Evolutionary conservation across 2,329 filamentous ascomycete species (phyloP), one percentile per base, ranked within the genome.

Genomic region (Chalara sp.): DNA sequence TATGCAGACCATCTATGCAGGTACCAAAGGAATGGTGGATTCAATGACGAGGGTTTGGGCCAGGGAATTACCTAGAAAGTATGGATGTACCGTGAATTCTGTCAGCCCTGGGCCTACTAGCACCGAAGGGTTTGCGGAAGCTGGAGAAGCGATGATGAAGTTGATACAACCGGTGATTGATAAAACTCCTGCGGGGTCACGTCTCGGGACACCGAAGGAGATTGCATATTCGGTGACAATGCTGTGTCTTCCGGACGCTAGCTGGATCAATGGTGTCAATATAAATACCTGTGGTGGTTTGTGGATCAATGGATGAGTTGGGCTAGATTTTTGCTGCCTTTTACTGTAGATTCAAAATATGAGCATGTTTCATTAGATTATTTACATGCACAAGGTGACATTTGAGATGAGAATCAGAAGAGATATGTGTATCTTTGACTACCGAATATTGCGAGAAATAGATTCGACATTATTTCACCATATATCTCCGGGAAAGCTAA

Each of bases 11-110:
- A 71, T 76, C 52, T 76, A 76, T 56, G 70, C 72, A 4, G 72
- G 72, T 0, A 74, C 70, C 6, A 76, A 76, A 57, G 71, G 70
- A n/a, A 74, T 75, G 70, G 65, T 74, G 1, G 73, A 76, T 54
- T 67, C 65, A 3, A 73, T 75, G 49, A 76, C 73, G 1, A 62
- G 65, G 29, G 66, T 65, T 40, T 75, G 73, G 69, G 58, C 58
- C 5, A 58, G 52, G 32, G 72, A 75, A 54, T 59, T 75, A 35
- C 70, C 71, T 12, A 69, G 65, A 1, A 68, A 69, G 50, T 74
- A 74, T 55, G 68, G 68, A 5, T 71, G 70, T 55, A 75, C 72
- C 1, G 72, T 75, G 29, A 75, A 75, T 49, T 60, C 68, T 3
- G 70, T 75, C 7, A 67, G 63, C 29, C 72, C 72, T 0, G 72